Evolutionary conservation across 2,329 filamentous ascomycete species (phyloP).

Genomic region (Tolypocladium inflatum): DNA sequence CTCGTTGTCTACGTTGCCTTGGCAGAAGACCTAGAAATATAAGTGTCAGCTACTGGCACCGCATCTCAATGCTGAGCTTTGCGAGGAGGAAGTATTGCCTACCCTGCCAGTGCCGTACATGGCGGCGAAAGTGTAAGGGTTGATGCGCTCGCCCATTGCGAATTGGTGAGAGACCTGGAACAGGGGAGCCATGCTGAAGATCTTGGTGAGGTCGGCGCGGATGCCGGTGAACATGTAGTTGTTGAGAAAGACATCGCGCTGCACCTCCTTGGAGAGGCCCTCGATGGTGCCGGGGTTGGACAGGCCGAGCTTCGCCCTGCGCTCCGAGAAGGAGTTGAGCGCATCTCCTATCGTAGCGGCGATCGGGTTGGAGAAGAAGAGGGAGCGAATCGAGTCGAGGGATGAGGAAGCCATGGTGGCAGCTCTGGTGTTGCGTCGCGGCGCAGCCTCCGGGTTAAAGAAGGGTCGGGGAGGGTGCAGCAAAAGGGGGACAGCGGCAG

Average conservation of each 20-base stretch:
- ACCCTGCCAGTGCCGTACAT: slow-evolving; percentile 93
- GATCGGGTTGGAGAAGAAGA: slow-evolving; percentile 67
- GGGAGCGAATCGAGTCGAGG: slow-evolving; percentile 45
- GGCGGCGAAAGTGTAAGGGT: slow-evolving; percentile 90
- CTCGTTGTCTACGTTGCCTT: slow-evolving; percentile 92
- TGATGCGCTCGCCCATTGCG: slow-evolving; percentile 84
- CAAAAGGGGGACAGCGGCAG: not conserved
- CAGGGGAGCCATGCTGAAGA: slow-evolving; percentile 84
- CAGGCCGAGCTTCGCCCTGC: slow-evolving; percentile 79
- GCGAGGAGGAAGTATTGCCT: slow-evolving; percentile 11
- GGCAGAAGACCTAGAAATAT: slow-evolving; percentile 68
- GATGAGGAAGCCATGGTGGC: slow-evolving; percentile 40
- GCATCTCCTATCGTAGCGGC: slow-evolving; percentile 62
- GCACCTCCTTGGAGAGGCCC: slow-evolving; percentile 79
- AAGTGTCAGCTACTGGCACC: not conserved
- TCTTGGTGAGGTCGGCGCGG: slow-evolving; percentile 92
- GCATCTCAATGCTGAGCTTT: not conserved
- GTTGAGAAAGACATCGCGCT: slow-evolving; percentile 91
- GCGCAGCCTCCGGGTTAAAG: slow-evolving; percentile 12
- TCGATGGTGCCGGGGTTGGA: slow-evolving; percentile 90
- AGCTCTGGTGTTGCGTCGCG: slow-evolving; percentile 10
- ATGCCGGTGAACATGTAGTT: slow-evolving; percentile 96
- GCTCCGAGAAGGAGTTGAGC: slow-evolving; percentile 72
- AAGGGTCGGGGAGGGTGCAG: not conserved
- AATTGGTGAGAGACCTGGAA: slow-evolving; percentile 98